Percentiles rank a stretch among this genome's conserved stretches.
These are phyloP conservation scores for Actinidia arguta DNA, from an alignment of 179 eudicot genomes.

Conservation along the genomic window DNA sequence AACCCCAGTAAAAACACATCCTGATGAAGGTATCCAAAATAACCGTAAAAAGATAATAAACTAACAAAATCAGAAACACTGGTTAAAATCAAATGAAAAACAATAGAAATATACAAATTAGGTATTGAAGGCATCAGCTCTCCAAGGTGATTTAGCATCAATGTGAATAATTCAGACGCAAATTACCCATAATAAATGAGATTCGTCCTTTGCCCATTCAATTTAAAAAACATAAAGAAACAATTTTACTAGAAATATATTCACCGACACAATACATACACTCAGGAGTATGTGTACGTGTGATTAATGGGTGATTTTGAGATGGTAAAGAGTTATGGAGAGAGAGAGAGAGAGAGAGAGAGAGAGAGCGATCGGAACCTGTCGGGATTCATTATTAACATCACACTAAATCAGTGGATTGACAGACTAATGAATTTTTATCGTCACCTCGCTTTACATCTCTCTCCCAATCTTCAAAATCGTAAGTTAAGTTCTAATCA, in stretches of 20 bases:
- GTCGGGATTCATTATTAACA: slow-evolving; percentile 77
- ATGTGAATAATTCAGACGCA: slow-evolving; percentile 67
- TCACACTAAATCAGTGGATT: slow-evolving; percentile 76
- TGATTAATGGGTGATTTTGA: no score
- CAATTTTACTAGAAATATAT: neutral
- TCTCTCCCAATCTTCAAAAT: neutral
- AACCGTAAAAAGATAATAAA: no score
- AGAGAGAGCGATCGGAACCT: slow-evolving; percentile 68
- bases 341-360: neutral
- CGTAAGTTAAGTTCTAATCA: neutral
- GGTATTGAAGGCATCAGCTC: slow-evolving; percentile 67
- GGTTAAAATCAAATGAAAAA: neutral
- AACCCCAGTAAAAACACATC: no score
- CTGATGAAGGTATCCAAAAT: no score
- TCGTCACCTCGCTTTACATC: slow-evolving; percentile 54
- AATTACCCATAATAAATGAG: slow-evolving; percentile 76
- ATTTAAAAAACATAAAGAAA: neutral
- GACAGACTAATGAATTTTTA: slow-evolving; percentile 73
- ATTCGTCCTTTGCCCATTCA: slow-evolving; percentile 59
- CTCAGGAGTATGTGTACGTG: no score
- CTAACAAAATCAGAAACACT: no score
- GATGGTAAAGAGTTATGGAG: no score
- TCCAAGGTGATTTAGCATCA: slow-evolving; percentile 83
- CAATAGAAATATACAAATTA: neutral
- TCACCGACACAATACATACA: neutral